Percentiles rank a stretch among this genome's conserved stretches.
phyloP scores from a whole-genome alignment of 768 basidiomycete genomes.

The Tricholoma sp. region DNA sequence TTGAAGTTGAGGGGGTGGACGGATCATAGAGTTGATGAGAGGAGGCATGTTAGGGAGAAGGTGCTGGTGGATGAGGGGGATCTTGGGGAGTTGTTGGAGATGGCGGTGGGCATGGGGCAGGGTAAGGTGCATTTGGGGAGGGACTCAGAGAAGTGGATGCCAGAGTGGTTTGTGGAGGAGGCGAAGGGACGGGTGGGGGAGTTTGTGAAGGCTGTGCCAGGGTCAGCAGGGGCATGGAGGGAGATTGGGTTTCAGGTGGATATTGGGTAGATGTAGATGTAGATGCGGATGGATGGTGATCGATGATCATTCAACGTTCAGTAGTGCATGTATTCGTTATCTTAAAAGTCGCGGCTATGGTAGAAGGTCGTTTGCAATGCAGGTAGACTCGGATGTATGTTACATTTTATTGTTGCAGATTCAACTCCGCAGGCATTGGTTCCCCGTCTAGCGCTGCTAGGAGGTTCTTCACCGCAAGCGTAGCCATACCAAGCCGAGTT shows the following conservation, averaged over 20 bases:
- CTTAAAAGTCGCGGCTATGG: too few species aligned
- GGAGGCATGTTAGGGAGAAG: slow-evolving; percentile 31
- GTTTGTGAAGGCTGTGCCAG: slow-evolving; percentile 15
- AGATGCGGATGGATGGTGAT: too few species aligned
- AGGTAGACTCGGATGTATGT: not conserved
- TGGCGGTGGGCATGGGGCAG: slow-evolving; percentile 23
- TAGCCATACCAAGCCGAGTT: slow-evolving; percentile 80
- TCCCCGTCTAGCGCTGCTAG: slow-evolving; percentile 49
- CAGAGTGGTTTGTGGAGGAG: slow-evolving; percentile 22
- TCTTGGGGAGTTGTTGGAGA: slow-evolving; percentile 33
- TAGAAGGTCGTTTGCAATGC: not conserved
- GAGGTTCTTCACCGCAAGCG: slow-evolving; percentile 64
- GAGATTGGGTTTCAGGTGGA: slow-evolving; percentile 7
- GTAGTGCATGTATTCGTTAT: too few species aligned
- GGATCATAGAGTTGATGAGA: slow-evolving; percentile 29
- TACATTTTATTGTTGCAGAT: slow-evolving; percentile 17
- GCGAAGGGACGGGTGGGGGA: slow-evolving; percentile 19
- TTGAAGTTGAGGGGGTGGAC: slow-evolving; percentile 40
- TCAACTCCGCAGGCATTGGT: slow-evolving; percentile 50
- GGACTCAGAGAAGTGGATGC: slow-evolving; percentile 22
- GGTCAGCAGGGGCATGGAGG: slow-evolving; percentile 2
- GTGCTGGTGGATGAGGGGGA: slow-evolving; percentile 35
- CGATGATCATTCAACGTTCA: too few species aligned
- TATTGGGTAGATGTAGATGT: not conserved
- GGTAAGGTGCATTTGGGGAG: slow-evolving; percentile 15